Percentiles rank a stretch among this genome's conserved stretches.
These are phyloP conservation scores for Penicillium griseofulvum DNA, from an alignment of 2,329 filamentous ascomycete genomes.

Conservation along the genomic window DNA sequence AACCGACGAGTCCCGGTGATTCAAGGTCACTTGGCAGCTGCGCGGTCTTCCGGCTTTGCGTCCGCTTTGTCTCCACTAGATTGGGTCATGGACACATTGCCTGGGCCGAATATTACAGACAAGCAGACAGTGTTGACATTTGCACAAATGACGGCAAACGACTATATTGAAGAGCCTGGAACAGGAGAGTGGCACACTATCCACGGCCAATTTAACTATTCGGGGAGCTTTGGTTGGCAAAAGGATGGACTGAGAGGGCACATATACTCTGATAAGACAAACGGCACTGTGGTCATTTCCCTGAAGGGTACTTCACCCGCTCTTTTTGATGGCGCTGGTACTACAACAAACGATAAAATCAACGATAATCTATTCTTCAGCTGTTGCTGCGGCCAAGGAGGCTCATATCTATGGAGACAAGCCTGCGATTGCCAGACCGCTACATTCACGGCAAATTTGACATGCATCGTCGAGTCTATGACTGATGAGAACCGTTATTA, in stretches of 20 bases:
- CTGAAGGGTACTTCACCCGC: conserved; percentile 88
- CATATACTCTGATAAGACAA: conserved; percentile 81
- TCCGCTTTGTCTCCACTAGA: conserved; percentile 67
- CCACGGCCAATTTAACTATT: conserved; percentile 75
- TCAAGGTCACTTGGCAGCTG: conserved; percentile 72
- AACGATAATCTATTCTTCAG: conserved; percentile 99
- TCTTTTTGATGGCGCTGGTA: conserved; percentile 94
- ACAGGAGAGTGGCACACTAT: conserved; percentile 82
- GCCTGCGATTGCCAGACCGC: conserved; percentile 89
- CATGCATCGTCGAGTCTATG: conserved; percentile 75
- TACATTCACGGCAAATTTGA: conserved; percentile 88
- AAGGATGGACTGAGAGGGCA: conserved; percentile 85
- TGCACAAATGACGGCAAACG: conserved; percentile 84
- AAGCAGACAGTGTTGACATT: conserved; percentile 80
- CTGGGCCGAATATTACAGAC: conserved; percentile 78
- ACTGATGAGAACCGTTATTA: conserved; percentile 88
- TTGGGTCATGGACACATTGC: conserved; percentile 78
- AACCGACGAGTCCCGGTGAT: conserved; percentile 75
- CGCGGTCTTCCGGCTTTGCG: conserved; percentile 66
- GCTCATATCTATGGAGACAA: conserved; percentile 83
- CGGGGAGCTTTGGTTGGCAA: conserved; percentile 89
- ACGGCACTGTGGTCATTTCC: conserved; percentile 85
- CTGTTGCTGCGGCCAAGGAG: conserved; percentile 94
- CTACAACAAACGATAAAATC: conserved; percentile 93
- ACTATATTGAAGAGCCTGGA: conserved; percentile 73